phyloP scores from a whole-genome alignment of 306 rosid genomes.

The Prunus mongolica region DNA sequence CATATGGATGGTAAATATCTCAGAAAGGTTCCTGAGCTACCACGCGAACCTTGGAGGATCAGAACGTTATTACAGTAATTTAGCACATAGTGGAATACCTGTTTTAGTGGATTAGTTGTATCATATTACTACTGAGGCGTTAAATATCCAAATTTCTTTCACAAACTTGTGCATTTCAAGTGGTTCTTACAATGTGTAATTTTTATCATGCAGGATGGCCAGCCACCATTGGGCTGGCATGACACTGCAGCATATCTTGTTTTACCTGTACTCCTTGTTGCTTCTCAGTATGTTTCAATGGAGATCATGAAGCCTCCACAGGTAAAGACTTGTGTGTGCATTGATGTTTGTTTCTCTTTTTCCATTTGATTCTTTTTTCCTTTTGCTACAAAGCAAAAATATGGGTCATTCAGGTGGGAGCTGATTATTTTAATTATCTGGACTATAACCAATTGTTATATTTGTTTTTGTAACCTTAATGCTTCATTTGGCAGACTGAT shows the following conservation, averaged over 20 bases:
- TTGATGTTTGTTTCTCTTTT: constrained; percentile 16
- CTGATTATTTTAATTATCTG: neutral
- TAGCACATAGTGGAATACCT: neutral
- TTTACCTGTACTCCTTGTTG: constrained; percentile 86
- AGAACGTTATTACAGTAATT: neutral
- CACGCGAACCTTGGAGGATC: neutral
- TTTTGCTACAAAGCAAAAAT: neutral
- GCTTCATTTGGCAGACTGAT: constrained; percentile 68
- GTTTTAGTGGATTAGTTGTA: neutral
- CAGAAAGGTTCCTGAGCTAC: neutral
- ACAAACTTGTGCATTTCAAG: constrained; percentile 9
- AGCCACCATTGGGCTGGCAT: constrained; percentile 95
- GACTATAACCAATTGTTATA: neutral
- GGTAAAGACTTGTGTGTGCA: constrained; percentile 40
- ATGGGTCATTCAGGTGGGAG: neutral
- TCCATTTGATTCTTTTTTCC: neutral
- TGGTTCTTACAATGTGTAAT: constrained; percentile 8
- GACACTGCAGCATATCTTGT: constrained; percentile 93
- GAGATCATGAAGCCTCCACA: constrained; percentile 98
- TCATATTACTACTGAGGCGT: neutral
- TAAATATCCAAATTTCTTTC: neutral
- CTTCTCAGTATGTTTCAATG: constrained; percentile 86
- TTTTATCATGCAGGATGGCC: constrained; percentile 79
- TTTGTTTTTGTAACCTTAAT: constrained; percentile 15
- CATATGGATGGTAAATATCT: neutral